These are phyloP conservation scores for Syzygium syzygioides DNA, from an alignment of 441 rosid genomes.

Conservation along the genomic window DNA sequence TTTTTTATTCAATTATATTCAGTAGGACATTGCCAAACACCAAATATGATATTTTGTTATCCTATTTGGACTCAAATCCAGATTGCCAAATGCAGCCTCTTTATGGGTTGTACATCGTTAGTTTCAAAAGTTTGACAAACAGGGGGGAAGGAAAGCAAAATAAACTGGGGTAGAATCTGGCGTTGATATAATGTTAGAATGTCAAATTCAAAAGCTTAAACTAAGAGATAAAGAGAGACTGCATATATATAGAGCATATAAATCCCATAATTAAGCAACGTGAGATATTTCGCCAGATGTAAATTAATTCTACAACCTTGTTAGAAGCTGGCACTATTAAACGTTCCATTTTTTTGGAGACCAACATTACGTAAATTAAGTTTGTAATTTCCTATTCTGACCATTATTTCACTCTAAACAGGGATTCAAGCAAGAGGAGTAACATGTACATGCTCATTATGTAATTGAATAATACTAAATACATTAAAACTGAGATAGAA, in stretches of 20 bases:
- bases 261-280: neutral
- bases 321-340: neutral
- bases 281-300: neutral
- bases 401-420: neutral
- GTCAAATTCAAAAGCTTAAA: neutral
- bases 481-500: neutral
- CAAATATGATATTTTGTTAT: too few relatives aligned
- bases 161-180: accelerated
- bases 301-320: neutral
- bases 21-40: too few relatives aligned
- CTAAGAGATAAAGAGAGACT: neutral
- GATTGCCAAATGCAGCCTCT: too few relatives aligned
- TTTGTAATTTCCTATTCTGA: neutral
- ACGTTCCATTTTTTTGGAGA: neutral
- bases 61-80: too few relatives aligned
- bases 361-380: neutral
- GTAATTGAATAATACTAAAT: neutral
- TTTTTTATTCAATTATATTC: too few relatives aligned
- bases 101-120: neutral
- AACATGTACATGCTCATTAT: neutral
- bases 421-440: neutral
- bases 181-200: accelerated
- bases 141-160: neutral
- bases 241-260: neutral
- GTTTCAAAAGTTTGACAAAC: neutral